These are phyloP conservation scores for Hanseniaspora lachancei DNA, from an alignment of 805 yeast species.

Conservation along the genomic window DNA sequence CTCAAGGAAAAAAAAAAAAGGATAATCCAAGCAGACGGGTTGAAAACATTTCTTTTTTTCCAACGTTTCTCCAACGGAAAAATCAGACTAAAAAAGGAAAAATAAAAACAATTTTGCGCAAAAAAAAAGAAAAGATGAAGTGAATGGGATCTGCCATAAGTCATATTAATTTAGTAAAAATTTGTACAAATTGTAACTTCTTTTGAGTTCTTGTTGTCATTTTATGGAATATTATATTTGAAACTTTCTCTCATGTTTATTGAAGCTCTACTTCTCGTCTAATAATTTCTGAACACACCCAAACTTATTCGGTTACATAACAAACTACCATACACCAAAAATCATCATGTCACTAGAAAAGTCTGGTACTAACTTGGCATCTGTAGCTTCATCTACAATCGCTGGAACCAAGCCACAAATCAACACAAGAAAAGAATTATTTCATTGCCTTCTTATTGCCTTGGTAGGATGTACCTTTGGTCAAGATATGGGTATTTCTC, in stretches of 20 bases:
- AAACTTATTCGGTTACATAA: not conserved
- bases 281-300: too few relatives aligned
- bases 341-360: not conserved
- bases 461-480: conserved; percentile 65
- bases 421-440: conserved; percentile 13
- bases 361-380: not conserved
- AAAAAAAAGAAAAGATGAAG: not conserved
- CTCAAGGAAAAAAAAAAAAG: not conserved
- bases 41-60: not conserved
- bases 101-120: not conserved
- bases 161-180: too few relatives aligned
- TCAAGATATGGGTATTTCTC: conserved; percentile 61
- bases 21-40: not conserved
- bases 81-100: not conserved
- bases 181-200: too few relatives aligned
- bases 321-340: not conserved
- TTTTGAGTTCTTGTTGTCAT: too few relatives aligned
- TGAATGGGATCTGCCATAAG: too few relatives aligned
- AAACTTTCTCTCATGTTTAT: too few relatives aligned
- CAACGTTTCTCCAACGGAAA: not conserved
- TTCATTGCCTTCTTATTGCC: conserved; percentile 43
- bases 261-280: too few relatives aligned
- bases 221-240: too few relatives aligned
- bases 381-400: not conserved
- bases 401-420: not conserved